Conservation (phyloP, 768 basidiomycete species). For the Nidula microcarpa region DNA sequence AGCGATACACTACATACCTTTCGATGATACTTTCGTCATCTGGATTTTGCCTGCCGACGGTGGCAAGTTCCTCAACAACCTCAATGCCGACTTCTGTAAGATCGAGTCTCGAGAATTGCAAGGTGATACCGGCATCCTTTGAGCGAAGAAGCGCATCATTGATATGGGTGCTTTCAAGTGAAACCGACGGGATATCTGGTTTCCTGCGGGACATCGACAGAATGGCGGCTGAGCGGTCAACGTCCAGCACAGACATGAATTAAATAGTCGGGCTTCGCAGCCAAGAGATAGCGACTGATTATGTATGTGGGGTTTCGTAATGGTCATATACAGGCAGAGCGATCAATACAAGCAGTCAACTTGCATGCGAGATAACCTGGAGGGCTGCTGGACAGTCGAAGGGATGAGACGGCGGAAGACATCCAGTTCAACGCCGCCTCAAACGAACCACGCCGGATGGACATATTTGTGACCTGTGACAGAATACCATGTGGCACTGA, state of each 20-base stretch:
- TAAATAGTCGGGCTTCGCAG: background rate
- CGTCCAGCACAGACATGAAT: background rate
- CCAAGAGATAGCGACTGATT: background rate
- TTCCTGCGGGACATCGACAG: background rate
- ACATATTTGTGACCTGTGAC: no score
- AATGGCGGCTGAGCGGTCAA: background rate
- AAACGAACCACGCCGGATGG: no score
- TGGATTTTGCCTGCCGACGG: conserved; percentile 44
- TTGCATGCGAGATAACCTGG: no score
- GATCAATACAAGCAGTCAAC: no score
- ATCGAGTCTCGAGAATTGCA: conserved; percentile 79
- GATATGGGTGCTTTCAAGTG: conserved; percentile 56
- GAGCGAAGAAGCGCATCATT: conserved; percentile 63
- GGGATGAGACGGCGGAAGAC: no score
- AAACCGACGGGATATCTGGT: conserved; percentile 5
- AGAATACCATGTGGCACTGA: no score
- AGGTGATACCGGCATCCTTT: conserved; percentile 74
- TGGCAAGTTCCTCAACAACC: conserved; percentile 76
- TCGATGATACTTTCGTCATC: conserved; percentile 53
- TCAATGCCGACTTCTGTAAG: conserved; percentile 73
- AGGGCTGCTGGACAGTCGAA: no score
- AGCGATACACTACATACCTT: conserved; percentile 39
- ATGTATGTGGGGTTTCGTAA: no score
- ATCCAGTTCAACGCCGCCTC: no score
- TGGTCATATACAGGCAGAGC: no score